Evolutionary conservation across 805 yeast genomes (phyloP), one percentile per base, ranked within the genome.

Genomic region (Starmera quercuum): DNA sequence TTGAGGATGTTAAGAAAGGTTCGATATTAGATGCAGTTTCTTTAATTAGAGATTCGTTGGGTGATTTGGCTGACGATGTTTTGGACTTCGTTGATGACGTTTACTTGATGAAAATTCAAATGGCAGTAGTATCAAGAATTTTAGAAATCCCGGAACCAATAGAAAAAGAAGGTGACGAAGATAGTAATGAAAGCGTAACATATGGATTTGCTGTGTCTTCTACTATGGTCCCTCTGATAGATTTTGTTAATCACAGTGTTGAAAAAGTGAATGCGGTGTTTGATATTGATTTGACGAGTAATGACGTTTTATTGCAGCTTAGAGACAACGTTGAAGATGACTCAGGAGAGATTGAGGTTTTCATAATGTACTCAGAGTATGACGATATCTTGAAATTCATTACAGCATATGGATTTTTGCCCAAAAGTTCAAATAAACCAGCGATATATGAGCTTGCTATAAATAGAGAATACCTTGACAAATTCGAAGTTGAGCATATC

Each of bases 191-290:
- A 8, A 41, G 35, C 5, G 36, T 29, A 12, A 26, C 28, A 10
- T 68, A 61, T 10, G 72, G 66, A 29, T 76, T 61, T 40, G 45
- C 52, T 5, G 70, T 71, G 5, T 68, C 71, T 32, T 64, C 76
- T 0, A 69, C 83, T 0, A 50, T 81, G 35, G 83, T 80, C 1
- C 87, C 90, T 1, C 39, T 77, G 1, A 45, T 81, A 20, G 90
- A 81, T 52, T 81, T 73, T 62, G 82, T 71, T 6, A 81, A 81
- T 49, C 90, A 81, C 49, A 56, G 59, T 28, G 61, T 60, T 36
- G 53, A 50, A 15, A 26, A 44, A 19, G 57, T 60, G 30, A 78
- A 76, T 51, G 72, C 82, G 0, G 66, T 60, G 42, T 81, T 78
- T 54, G 90, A 77, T 46, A 61, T 73, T n/a, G 81, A 75, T 50